Conservation (phyloP, 2,329 filamentous ascomycete species). For the Penicillium olsonii region DNA sequence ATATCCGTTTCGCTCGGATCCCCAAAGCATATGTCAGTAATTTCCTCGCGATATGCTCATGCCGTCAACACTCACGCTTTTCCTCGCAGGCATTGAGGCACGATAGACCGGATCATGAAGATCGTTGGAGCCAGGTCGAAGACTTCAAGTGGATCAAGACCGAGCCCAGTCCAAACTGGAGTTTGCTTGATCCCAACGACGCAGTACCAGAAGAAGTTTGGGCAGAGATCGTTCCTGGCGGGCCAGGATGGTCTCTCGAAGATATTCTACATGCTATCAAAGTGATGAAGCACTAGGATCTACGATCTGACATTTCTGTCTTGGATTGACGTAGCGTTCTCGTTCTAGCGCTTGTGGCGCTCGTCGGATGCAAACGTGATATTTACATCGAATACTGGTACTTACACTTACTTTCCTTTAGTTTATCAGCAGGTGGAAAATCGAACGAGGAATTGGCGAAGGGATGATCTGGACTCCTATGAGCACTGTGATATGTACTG, state of each 20-base stretch:
- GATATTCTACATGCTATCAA: slow-evolving; percentile 60
- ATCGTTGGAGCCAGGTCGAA: slow-evolving; percentile 87
- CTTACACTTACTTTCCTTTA: background rate
- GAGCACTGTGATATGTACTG: background rate
- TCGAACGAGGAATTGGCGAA: background rate
- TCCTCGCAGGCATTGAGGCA: slow-evolving; percentile 31
- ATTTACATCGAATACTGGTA: background rate
- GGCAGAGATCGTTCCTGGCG: slow-evolving; percentile 67
- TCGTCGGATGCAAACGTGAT: background rate
- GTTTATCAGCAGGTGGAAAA: background rate
- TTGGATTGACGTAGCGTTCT: background rate
- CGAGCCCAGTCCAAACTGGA: slow-evolving; percentile 87
- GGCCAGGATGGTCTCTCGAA: slow-evolving; percentile 61
- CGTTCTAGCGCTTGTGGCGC: background rate
- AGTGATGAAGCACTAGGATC: slow-evolving; percentile 21
- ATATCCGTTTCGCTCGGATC: slow-evolving; percentile 76
- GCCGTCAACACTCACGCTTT: slow-evolving; percentile 6
- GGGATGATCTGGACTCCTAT: background rate
- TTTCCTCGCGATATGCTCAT: background rate
- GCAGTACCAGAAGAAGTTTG: slow-evolving; percentile 66
- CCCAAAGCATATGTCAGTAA: slow-evolving; percentile 68
- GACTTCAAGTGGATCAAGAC: slow-evolving; percentile 97
- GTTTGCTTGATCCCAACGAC: slow-evolving; percentile 62
- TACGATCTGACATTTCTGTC: background rate
- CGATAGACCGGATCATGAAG: slow-evolving; percentile 44